Conservation (phyloP, 169 alveolate genomes). For the Plasmodium berghei region DNA sequence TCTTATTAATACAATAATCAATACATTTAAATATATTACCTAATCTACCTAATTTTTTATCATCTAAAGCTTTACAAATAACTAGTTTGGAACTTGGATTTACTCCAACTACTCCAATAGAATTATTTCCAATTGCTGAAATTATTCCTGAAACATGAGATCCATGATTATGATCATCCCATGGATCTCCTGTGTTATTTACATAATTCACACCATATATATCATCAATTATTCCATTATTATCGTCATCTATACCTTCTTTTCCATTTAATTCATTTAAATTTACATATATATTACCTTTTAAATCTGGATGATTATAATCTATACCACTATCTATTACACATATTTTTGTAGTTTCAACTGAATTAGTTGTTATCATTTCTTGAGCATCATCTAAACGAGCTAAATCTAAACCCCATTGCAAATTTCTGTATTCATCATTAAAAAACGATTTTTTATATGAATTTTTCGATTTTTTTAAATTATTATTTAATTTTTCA, state of each 20-base stretch:
- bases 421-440: constrained; percentile 59
- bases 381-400: constrained; percentile 61
- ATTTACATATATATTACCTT: constrained; percentile 83
- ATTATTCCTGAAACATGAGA: constrained; percentile 86
- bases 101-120: constrained; percentile 68
- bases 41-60: constrained; percentile 80
- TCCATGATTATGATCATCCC: constrained; percentile 89
- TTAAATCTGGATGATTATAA: constrained; percentile 87
- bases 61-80: constrained; percentile 81
- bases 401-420: constrained; percentile 73
- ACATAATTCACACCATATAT: constrained; percentile 85
- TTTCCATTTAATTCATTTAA: constrained; percentile 84
- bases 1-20: constrained; percentile 77
- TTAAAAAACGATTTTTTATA: neutral
- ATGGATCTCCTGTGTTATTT: constrained; percentile 81
- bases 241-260: constrained; percentile 84
- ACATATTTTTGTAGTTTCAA: constrained; percentile 50
- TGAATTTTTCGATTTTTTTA: neutral
- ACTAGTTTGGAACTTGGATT: constrained; percentile 60
- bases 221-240: constrained; percentile 86
- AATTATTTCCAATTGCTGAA: constrained; percentile 58
- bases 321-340: constrained; percentile 92
- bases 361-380: neutral
- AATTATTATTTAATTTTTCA: neutral
- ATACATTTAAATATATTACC: constrained; percentile 79